A percentile compares a stretch with the other conserved stretches of the same genome.
phyloP scores from a whole-genome alignment of 495 filamentous ascomycete species.

The Podospora comata region DNA sequence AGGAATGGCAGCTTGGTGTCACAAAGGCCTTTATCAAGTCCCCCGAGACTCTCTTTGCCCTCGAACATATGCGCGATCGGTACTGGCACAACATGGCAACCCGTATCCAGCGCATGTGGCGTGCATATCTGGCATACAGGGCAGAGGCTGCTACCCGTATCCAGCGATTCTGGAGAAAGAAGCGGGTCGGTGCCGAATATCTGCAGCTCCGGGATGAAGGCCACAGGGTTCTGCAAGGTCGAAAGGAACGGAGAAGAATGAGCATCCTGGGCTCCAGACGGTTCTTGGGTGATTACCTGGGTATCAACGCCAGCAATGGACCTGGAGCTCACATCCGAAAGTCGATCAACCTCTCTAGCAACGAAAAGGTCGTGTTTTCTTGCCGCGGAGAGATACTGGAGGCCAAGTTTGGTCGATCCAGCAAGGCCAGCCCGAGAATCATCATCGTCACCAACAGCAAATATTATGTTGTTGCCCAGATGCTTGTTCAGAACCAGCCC shows the following conservation, averaged over 20 bases:
- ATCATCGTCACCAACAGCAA: constrained; percentile 80
- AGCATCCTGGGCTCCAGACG: constrained; percentile 85
- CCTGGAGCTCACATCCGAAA: constrained; percentile 78
- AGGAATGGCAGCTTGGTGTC: constrained; percentile 96
- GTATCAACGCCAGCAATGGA: constrained; percentile 73
- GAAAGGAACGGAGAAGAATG: constrained; percentile 88
- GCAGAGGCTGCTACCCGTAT: constrained; percentile 91
- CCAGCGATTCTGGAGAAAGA: constrained; percentile 91
- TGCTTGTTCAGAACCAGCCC: constrained; percentile 75
- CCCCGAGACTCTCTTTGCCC: constrained; percentile 92
- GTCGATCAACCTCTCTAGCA: constrained; percentile 57
- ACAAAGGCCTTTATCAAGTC: constrained; percentile 99
- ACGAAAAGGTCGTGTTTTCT: constrained; percentile 80
- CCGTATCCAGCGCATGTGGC: constrained; percentile 94
- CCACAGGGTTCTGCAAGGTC: constrained; percentile 74
- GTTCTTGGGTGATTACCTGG: constrained; percentile 95
- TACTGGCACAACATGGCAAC: constrained; percentile 99
- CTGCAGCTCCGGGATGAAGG: constrained; percentile 85
- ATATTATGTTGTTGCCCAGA: constrained; percentile 83
- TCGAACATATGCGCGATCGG: constrained; percentile 95
- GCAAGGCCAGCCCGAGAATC: constrained; percentile 83
- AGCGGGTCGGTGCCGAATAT: constrained; percentile 81
- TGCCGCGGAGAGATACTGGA: constrained; percentile 85
- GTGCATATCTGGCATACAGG: constrained; percentile 89
- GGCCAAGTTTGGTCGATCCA: constrained; percentile 91